Percentiles rank a stretch among this genome's conserved stretches.
Conservation (phyloP, 208 protist genomes). For the Leptomonas seymouri region DNA sequence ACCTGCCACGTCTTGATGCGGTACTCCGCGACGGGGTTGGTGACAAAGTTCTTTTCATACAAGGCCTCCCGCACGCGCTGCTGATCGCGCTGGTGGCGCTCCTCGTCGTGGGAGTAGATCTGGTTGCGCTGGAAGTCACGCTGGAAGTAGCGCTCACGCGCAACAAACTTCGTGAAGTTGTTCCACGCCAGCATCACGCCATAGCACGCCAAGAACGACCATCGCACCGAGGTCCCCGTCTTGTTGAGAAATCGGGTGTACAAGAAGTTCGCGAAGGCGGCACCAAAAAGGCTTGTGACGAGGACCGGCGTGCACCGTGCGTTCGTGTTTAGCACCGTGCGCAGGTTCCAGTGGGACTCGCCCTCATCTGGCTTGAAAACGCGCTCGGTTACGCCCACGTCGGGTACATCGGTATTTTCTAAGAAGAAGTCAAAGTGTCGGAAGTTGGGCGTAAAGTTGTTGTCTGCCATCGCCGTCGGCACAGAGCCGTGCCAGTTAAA, state of each 20-base stretch:
- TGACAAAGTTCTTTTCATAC: slow-evolving; percentile 89
- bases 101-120: slow-evolving; percentile 82
- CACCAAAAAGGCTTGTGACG: slow-evolving; percentile 72
- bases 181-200: slow-evolving; percentile 75
- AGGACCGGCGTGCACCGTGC: slow-evolving; percentile 78
- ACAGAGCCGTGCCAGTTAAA: slow-evolving; percentile 87
- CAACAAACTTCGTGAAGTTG: slow-evolving; percentile 86
- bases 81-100: slow-evolving; percentile 79
- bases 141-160: slow-evolving; percentile 85
- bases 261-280: slow-evolving; percentile 74
- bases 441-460: slow-evolving; percentile 84
- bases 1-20: slow-evolving; percentile 91
- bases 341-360: slow-evolving; percentile 73
- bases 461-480: slow-evolving; percentile 68
- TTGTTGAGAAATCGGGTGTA: slow-evolving; percentile 81
- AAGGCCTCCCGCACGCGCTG: slow-evolving; percentile 86
- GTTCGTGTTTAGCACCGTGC: slow-evolving; percentile 68
- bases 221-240: slow-evolving; percentile 71
- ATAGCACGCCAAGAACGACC: slow-evolving; percentile 81
- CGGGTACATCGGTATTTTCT: slow-evolving; percentile 71
- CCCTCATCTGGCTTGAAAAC: slow-evolving; percentile 78
- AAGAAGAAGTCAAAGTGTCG: slow-evolving; percentile 89
- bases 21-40: slow-evolving; percentile 84
- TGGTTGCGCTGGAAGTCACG: slow-evolving; percentile 91
- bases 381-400: slow-evolving; percentile 63